These are phyloP conservation scores for Petunia axillaris DNA, from an alignment of 257 asterid genomes.

Conservation along the genomic window DNA sequence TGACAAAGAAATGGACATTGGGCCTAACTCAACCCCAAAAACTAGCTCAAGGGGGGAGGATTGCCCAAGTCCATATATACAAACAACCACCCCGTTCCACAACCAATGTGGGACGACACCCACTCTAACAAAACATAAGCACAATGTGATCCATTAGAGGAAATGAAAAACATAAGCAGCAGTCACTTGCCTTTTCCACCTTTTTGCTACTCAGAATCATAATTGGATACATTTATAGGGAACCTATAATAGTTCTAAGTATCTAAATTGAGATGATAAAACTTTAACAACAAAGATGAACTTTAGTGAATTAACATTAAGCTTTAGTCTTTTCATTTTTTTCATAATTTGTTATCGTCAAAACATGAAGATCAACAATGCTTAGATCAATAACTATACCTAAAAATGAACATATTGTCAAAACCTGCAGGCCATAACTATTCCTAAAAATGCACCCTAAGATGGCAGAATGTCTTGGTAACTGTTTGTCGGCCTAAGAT, in stretches of 20 bases:
- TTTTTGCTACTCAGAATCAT: neutral
- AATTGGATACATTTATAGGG: neutral
- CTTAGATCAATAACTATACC: neutral
- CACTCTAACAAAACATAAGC: neutral
- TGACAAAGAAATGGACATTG: too few species aligned
- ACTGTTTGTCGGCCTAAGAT: slow-evolving; percentile 27
- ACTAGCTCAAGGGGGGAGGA: too few species aligned
- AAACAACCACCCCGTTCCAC: too few species aligned
- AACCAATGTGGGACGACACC: too few species aligned
- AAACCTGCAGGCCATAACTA: neutral
- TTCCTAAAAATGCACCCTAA: neutral
- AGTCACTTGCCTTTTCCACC: neutral
- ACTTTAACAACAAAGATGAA: neutral
- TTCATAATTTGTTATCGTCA: neutral
- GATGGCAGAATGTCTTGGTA: neutral
- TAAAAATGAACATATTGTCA: neutral
- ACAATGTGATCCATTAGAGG: neutral
- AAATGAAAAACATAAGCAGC: neutral
- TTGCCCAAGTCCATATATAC: too few species aligned
- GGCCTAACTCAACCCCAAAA: too few species aligned
- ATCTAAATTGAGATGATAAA: neutral
- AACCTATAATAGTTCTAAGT: neutral
- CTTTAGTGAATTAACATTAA: neutral
- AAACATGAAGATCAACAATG: neutral
- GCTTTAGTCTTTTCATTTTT: neutral